phyloP scores from a whole-genome alignment of 1,284 basidiomycete species.

The Phylloporus sp. region DNA sequence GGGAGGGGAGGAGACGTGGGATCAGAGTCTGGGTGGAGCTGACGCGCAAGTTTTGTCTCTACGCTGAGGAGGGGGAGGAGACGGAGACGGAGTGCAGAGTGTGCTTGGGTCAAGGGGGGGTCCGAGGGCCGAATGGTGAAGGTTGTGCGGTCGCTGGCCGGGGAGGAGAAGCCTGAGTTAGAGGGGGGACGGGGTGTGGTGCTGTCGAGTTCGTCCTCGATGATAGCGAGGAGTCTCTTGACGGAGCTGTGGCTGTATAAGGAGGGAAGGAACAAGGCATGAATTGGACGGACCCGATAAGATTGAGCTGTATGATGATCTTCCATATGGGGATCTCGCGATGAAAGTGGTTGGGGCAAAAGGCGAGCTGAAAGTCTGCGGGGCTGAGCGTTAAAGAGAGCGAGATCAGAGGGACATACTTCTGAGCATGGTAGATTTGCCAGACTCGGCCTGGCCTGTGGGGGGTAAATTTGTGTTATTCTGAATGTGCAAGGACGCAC shows the following conservation, averaged over 20 bases:
- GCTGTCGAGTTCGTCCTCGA: constrained; percentile 58
- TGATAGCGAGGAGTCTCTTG: constrained; percentile 57
- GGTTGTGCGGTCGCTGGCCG: not conserved
- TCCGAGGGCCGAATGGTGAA: constrained; percentile 8
- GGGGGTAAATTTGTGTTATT: not conserved
- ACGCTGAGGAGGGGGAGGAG: constrained; percentile 69
- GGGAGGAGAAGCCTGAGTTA: not conserved
- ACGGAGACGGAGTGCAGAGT: constrained; percentile 49
- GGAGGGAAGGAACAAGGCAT: not conserved
- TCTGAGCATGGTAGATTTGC: constrained; percentile 74
- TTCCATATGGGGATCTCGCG: constrained; percentile 66
- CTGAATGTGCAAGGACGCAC: constrained; percentile 43
- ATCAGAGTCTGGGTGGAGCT: constrained; percentile 47
- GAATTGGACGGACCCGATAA: constrained; percentile 59
- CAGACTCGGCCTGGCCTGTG: constrained; percentile 72
- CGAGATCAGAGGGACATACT: constrained; percentile 47
- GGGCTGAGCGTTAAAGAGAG: not conserved
- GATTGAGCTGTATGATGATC: constrained; percentile 71
- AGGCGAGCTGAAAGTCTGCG: constrained; percentile 72
- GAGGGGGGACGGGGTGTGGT: constrained; percentile 16
- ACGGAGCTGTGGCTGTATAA: constrained; percentile 50
- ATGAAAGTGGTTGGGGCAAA: constrained; percentile 67
- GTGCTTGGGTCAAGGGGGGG: constrained; percentile 30
- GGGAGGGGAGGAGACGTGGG: constrained; percentile 14
- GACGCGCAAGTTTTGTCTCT: constrained; percentile 58